A percentile compares a stretch with the other conserved stretches of the same genome.
These are phyloP conservation scores for Colletotrichum horii DNA, from an alignment of 2,329 filamentous ascomycete genomes.

Conservation along the genomic window DNA sequence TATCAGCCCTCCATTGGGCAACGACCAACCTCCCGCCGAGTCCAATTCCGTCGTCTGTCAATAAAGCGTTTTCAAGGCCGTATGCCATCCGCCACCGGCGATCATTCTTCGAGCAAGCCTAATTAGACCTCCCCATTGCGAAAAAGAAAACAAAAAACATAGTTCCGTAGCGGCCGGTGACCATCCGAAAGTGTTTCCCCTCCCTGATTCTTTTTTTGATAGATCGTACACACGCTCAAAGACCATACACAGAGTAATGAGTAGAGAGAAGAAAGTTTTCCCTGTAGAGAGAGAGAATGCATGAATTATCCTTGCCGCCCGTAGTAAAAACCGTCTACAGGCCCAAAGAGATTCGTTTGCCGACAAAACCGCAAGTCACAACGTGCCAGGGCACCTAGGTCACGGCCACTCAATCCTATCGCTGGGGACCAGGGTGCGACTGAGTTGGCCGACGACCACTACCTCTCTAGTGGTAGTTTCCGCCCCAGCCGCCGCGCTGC, in stretches of 20 bases:
- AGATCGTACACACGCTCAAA: slow-evolving; percentile 25
- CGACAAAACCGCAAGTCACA: slow-evolving; percentile 12
- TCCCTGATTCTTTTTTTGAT: slow-evolving; percentile 23
- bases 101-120: slow-evolving; percentile 22
- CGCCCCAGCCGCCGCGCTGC: slow-evolving; percentile 62
- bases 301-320: slow-evolving; percentile 21
- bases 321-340: slow-evolving; percentile 13
- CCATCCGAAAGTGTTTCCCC: slow-evolving; percentile 24
- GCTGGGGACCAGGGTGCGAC: not conserved
- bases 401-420: not conserved
- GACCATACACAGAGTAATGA: slow-evolving; percentile 24
- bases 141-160: slow-evolving; percentile 25
- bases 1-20: slow-evolving; percentile 21
- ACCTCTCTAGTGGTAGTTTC: slow-evolving; percentile 60
- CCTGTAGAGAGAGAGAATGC: slow-evolving; percentile 12
- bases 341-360: slow-evolving; percentile 23
- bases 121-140: slow-evolving; percentile 16
- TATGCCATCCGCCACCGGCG: slow-evolving; percentile 15
- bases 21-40: slow-evolving; percentile 19
- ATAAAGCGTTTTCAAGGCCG: slow-evolving; percentile 20
- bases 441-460: slow-evolving; percentile 26
- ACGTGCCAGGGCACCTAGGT: slow-evolving; percentile 3
- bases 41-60: slow-evolving; percentile 16
- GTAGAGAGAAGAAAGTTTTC: slow-evolving; percentile 22
- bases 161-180: slow-evolving; percentile 21